Conservation (phyloP, 2,329 filamentous ascomycete species). For the Onygenales sp. region DNA sequence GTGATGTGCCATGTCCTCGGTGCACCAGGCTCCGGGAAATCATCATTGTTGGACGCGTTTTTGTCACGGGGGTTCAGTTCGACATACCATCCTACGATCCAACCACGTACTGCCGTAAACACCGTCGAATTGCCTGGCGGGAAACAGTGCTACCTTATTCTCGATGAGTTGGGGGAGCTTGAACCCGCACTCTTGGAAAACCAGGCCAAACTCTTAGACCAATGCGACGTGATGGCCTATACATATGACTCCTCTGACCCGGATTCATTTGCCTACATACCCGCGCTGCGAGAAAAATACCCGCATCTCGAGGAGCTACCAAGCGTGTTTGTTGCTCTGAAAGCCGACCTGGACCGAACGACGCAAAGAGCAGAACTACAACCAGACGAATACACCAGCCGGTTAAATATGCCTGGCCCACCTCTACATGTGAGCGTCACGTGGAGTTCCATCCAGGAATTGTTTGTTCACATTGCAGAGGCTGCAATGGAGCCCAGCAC, state of each 20-base stretch:
- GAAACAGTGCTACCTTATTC: slow-evolving; percentile 92
- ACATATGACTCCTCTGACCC: slow-evolving; percentile 95
- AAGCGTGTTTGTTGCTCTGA: slow-evolving; percentile 83
- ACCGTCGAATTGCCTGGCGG: slow-evolving; percentile 92
- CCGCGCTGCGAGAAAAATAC: slow-evolving; percentile 66
- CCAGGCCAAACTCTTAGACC: slow-evolving; percentile 68
- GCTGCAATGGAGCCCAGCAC: slow-evolving; percentile 81
- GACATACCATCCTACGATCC: slow-evolving; percentile 87
- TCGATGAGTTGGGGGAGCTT: slow-evolving; percentile 91
- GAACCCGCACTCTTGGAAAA: slow-evolving; percentile 93
- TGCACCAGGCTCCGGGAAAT: slow-evolving; percentile 79
- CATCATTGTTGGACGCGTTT: slow-evolving; percentile 81
- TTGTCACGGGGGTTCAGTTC: slow-evolving; percentile 76
- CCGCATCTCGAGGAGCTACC: slow-evolving; percentile 82
- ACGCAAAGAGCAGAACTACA: slow-evolving; percentile 88
- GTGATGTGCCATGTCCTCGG: slow-evolving; percentile 90
- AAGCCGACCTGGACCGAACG: slow-evolving; percentile 91
- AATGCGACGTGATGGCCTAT: slow-evolving; percentile 90
- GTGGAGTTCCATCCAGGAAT: slow-evolving; percentile 86
- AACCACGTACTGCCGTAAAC: slow-evolving; percentile 86
- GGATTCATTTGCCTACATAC: slow-evolving; percentile 88
- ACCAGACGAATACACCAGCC: slow-evolving; percentile 82
- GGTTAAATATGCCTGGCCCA: slow-evolving; percentile 70
- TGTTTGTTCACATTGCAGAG: slow-evolving; percentile 87
- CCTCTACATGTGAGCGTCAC: slow-evolving; percentile 91